phyloP scores from a whole-genome alignment of 257 asterid genomes.

The Capsicum baccatum region DNA sequence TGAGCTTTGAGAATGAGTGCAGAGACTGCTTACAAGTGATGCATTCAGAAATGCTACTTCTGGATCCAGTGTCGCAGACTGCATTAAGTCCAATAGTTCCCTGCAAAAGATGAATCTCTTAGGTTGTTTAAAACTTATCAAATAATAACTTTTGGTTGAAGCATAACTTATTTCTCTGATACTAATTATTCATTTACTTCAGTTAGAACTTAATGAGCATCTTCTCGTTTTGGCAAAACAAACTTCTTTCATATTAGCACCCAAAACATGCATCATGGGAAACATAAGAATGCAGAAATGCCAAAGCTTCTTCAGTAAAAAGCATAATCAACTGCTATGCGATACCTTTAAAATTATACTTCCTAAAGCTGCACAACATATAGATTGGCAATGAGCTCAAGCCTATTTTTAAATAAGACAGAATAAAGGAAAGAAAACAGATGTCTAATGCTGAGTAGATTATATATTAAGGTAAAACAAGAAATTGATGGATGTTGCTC shows the following conservation, averaged over 20 bases:
- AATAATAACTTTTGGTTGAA: not conserved
- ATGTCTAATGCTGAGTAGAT: not conserved
- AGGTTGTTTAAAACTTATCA: not conserved
- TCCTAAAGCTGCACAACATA: not conserved
- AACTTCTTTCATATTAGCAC: not conserved
- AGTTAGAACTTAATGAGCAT: not conserved
- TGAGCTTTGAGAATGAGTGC: slow-evolving; percentile 5
- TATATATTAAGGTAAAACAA: not conserved
- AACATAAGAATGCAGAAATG: not conserved
- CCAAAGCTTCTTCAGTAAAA: not conserved
- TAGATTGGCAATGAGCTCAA: not conserved
- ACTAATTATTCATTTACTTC: not conserved
- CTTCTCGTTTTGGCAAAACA: not conserved
- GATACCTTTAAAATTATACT: not conserved
- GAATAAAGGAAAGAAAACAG: not conserved
- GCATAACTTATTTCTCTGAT: slow-evolving; percentile 1
- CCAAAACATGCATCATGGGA: not conserved
- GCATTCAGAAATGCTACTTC: slow-evolving; percentile 90
- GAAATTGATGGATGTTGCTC: not conserved
- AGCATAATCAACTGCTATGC: not conserved
- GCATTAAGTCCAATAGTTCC: slow-evolving; percentile 79
- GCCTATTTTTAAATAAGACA: not conserved
- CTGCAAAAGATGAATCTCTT: slow-evolving; percentile 45
- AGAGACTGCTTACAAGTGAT: slow-evolving; percentile 63
- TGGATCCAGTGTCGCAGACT: slow-evolving; percentile 81